Evolutionary conservation across 768 basidiomycete genomes (phyloP), one percentile per base, ranked within the genome.

Genomic region (Clitopilus hobsonii): DNA sequence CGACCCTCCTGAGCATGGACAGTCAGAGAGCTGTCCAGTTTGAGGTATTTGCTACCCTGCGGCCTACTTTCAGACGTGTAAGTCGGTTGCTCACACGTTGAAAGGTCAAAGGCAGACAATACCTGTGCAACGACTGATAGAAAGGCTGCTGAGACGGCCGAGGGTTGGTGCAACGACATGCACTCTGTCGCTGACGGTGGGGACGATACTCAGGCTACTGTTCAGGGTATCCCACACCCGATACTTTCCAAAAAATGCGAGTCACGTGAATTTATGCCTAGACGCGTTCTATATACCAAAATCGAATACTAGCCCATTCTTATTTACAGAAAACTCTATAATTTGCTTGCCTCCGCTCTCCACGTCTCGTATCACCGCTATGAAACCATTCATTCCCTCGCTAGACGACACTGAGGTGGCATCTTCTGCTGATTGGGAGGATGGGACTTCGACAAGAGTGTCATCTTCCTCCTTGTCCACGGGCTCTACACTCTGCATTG

Each of bases 1-100:
- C 69, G 65, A 73, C 77, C 73, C 80, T 81, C 82, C 79, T 82
- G 72, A 84, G 85, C 86, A 89, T 89, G 82, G 82, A 84, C 84
- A 82, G 79, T 75, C 77, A 76, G 77, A 60, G 30, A 58, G 64
- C 58, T 51, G 62, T 67, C 64, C 68, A 68, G 60, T 51, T 59
- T 60, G 59, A 52, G 28, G 54, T 48, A 58, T 56, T 29, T 23
- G 22, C 41, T n/a, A 49, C 51, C 51, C 54, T 52, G 49, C 45
- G 54, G 58, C 53, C 56, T 51, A 11, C 20, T 10, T 14, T 30
- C 3, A 28, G 22, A 28, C 24, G 53, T 50, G 38, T 26, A 22
- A 54, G 30, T 30, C 10, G 22, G 11, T 20, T 5, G n/a, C n/a
- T n/a, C n/a, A n/a, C n/a, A 45, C n/a, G 18, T 18, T 3, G 18